Base-by-base conservation (phyloP, 106 monocot genomes). In the Dendrobium chrysotoxum region DNA sequence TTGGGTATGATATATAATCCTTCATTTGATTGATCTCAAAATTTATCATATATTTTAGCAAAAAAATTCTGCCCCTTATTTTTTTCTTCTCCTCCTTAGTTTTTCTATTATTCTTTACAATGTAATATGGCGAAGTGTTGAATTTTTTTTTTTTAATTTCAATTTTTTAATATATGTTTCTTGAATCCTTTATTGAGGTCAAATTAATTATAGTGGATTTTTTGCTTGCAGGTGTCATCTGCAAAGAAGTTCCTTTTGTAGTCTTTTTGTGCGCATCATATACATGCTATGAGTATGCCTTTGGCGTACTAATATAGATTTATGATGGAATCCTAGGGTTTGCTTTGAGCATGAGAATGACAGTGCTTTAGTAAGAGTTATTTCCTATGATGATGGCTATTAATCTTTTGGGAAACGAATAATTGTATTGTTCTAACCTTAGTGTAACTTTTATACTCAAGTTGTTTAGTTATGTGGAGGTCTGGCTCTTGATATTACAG, bases 151-250 rank as follows among this genome's bases (percentile, higher is more conserved):
- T 74, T 39, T 4, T 0, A 9, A n/a, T 41, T 39, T 74, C 3
- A n/a, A 4, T 4, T 7, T 72, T 74, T 1, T 20, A 7, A 74
- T 4, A 17, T 74, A 20, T 46, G 28, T 76, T 76, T 76, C 11
- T 46, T 45, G n/a, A 12, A 20, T 47, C 50, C 12, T 47, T 15
- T 45, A 6, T 47, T 76, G 13, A 76, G 25, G 8, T 50, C 0
- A 25, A 28, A 25, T 76, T 76, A 74, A 42, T 74, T 31, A 35
- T 74, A 41, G 6, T 73, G 0, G 7, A 8, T 16, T 50, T 58
- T 55, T 26, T 61, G 20, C 6, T 84, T 16, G 38, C 84, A 84
- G 84, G 79, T 42, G 57, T 74, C 40, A 30, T 41, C 72, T 78
- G 50, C 42, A 74, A 74, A 74, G 55, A 38, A 75, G 4, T 44